Conservation (phyloP, 1,284 basidiomycete species). For the Leucoagaricus sp. region DNA sequence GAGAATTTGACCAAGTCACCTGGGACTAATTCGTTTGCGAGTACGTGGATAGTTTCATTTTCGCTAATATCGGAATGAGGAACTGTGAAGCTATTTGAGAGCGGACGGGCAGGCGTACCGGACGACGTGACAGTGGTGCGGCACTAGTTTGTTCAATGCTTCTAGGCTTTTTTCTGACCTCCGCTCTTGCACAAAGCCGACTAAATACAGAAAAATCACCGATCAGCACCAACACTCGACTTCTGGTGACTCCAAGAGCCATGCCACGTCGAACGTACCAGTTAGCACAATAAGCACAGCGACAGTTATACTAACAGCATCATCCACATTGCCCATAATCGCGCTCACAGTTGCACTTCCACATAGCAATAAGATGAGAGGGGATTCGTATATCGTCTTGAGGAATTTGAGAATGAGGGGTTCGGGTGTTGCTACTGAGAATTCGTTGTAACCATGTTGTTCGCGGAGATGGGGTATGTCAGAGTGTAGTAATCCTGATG, state of each 20-base stretch:
- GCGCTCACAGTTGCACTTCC: slow-evolving; percentile 88
- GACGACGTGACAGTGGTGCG: slow-evolving; percentile 92
- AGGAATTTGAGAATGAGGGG: slow-evolving; percentile 85
- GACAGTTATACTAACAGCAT: slow-evolving; percentile 92
- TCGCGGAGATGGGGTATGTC: slow-evolving; percentile 69
- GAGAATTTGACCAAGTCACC: slow-evolving; percentile 91
- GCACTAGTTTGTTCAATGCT: slow-evolving; percentile 94
- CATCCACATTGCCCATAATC: slow-evolving; percentile 91
- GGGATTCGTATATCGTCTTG: slow-evolving; percentile 92
- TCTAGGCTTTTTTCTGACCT: slow-evolving; percentile 94
- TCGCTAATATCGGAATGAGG: slow-evolving; percentile 47
- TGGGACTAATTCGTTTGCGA: slow-evolving; percentile 94
- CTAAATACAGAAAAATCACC: slow-evolving; percentile 41
- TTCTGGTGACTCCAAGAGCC: too few relatives aligned
- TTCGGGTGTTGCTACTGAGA: slow-evolving; percentile 84
- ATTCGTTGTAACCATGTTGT: slow-evolving; percentile 90
- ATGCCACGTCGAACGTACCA: slow-evolving; percentile 49
- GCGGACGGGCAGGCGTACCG: slow-evolving; percentile 48
- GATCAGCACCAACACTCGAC: not conserved
- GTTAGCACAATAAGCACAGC: slow-evolving; percentile 93
- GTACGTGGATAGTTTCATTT: slow-evolving; percentile 71
- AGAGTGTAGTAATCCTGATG: slow-evolving; percentile 64
- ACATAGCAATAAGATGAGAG: slow-evolving; percentile 87
- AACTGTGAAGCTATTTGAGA: slow-evolving; percentile 6
- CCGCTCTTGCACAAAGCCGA: slow-evolving; percentile 95